Evolutionary conservation across 805 yeast genomes (phyloP), one percentile per base, ranked within the genome.

Genomic region (Kodamaea sagamina): DNA sequence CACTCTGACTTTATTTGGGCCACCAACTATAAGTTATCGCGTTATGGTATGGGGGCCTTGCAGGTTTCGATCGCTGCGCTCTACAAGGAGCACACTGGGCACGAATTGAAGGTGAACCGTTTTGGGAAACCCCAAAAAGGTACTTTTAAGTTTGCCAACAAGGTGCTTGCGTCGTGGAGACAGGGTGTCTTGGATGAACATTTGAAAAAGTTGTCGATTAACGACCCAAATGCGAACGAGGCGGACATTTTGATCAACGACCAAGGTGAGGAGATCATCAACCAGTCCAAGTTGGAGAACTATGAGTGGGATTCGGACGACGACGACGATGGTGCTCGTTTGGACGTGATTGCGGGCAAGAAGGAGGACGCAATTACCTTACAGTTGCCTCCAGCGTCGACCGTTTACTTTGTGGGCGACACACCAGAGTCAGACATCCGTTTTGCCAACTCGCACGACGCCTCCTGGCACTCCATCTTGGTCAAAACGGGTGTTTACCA

Each of bases 1-100:
- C 95, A 89, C 62, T 85, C 92, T 15, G 97, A 89, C 66, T 85
- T 89, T 56, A 87, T 89, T 43, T 89, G 96, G 96, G 92, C 96
- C 9, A 86, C 96, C 3, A 86, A 88, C 64, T 88, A 86, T 60
- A 79, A 79, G 53, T 71, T 86, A 48, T 80, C 89, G 12, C 75
- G 97, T 60, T 87, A 89, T 59, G 96, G 96, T 48, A 89, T 89
- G 95, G 97, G 97, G 47, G 96, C 97, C 3, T 72, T 89, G 50
- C 96, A 88, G 63, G 89, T 86, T 29, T 84, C 95, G 15, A 81
- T 88, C 57, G 89, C 90, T 43, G 93, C 95, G 0, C 71, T 89
- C 46, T 89, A 81, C 66, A 78, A 82, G 60, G 95, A 87, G 55
- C 89, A 84, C 57, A 87, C 96, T 2, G 95, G 95, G 46, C 76